Conservation (phyloP, 805 yeast genomes). For the Hanseniaspora mollemarum region DNA sequence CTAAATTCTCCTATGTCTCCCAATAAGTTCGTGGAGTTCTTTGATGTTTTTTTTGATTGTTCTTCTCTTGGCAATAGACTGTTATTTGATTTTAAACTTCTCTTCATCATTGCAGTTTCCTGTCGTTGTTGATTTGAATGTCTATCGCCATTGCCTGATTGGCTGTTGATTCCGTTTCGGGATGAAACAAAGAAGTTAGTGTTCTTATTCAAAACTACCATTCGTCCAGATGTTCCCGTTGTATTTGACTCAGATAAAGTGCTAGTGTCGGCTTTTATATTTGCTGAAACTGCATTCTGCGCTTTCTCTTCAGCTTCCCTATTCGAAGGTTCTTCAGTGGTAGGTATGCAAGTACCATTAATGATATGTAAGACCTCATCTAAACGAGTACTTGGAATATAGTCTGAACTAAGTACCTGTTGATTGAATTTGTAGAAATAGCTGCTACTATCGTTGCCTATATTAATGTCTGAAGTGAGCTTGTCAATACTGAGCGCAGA, state of each 20-base stretch:
- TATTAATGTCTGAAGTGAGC: neutral
- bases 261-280: too few species aligned
- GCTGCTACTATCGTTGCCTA: neutral
- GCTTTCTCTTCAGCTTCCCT: too few species aligned
- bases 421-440: too few species aligned
- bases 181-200: conserved; percentile 11
- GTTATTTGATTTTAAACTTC: conserved; percentile 3
- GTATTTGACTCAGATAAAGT: too few species aligned
- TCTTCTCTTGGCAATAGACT: neutral
- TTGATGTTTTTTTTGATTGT: neutral
- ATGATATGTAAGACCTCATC: too few species aligned
- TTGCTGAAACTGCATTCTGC: too few species aligned
- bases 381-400: too few species aligned
- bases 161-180: neutral
- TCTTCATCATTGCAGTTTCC: neutral
- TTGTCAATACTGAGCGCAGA: neutral
- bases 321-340: too few species aligned
- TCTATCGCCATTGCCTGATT: neutral
- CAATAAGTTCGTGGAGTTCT: neutral
- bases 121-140: neutral
- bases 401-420: too few species aligned
- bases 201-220: conserved; percentile 2
- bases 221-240: conserved; percentile 4
- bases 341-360: too few species aligned
- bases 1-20: conserved; percentile 10